Conservation (phyloP, 306 rosid genomes). For the Trifolium pratense region DNA sequence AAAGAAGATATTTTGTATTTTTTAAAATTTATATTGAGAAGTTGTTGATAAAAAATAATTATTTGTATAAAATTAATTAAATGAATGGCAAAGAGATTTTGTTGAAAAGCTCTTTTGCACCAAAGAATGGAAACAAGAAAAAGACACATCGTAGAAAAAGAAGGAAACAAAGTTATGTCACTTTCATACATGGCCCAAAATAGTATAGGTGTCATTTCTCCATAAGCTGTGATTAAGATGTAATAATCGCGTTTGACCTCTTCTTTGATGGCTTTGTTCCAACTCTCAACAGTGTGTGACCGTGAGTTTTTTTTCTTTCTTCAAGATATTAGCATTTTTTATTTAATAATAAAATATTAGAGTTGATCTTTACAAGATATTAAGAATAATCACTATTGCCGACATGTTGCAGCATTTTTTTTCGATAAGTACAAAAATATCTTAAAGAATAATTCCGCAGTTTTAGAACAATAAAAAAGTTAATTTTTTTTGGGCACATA, state of each 20-base stretch:
- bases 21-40: background rate
- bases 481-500: too few relatives aligned
- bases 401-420: too few relatives aligned
- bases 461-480: too few relatives aligned
- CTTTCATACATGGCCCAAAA: background rate
- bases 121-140: conserved; percentile 40
- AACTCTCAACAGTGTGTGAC: conserved; percentile 1
- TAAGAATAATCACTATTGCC: too few relatives aligned
- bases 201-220: conserved; percentile 34
- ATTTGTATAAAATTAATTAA: conserved; percentile 9
- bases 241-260: conserved; percentile 23
- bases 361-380: too few relatives aligned
- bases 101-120: conserved; percentile 21
- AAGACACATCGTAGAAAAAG: conserved; percentile 29
- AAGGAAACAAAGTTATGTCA: conserved; percentile 9
- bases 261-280: conserved; percentile 39
- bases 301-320: too few relatives aligned
- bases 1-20: background rate
- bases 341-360: too few relatives aligned
- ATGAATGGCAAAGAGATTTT: background rate
- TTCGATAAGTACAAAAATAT: too few relatives aligned
- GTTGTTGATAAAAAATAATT: background rate
- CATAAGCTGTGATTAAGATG: background rate
- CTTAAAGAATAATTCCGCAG: too few relatives aligned
- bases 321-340: too few relatives aligned